These are phyloP conservation scores for Epichloe coenophiala DNA, from an alignment of 2,329 filamentous ascomycete genomes.

Conservation along the genomic window DNA sequence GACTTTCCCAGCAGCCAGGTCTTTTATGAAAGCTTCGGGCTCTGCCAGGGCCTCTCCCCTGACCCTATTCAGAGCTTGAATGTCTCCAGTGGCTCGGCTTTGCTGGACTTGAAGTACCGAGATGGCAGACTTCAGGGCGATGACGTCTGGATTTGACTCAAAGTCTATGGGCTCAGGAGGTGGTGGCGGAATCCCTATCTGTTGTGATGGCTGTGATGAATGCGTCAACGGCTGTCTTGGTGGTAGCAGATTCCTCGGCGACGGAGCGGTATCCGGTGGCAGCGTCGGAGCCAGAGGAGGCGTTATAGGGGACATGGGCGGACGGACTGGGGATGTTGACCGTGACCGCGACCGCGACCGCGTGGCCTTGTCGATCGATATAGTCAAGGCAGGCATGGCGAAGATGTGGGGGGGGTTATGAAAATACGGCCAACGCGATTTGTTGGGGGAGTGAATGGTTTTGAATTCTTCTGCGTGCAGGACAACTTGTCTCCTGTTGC, in stretches of 20 bases:
- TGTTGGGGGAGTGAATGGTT: neutral
- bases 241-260: conserved; percentile 7
- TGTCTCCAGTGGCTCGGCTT: conserved; percentile 62
- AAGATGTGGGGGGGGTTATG: neutral
- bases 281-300: conserved; percentile 30
- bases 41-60: conserved; percentile 58
- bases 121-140: conserved; percentile 75
- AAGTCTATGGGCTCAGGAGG: conserved; percentile 42
- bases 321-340: conserved; percentile 31
- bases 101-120: conserved; percentile 78
- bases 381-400: conserved; percentile 20
- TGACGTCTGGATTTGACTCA: conserved; percentile 65
- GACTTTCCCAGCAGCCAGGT: conserved; percentile 51
- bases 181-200: conserved; percentile 29
- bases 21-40: conserved; percentile 57
- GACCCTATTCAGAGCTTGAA: conserved; percentile 53
- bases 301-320: conserved; percentile 42
- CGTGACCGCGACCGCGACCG: conserved; percentile 15
- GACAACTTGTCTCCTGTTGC: no score
- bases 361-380: conserved; percentile 15
- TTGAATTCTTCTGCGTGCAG: no score
- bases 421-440: neutral
- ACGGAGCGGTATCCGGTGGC: conserved; percentile 12
- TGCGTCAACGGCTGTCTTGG: conserved; percentile 30
- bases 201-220: conserved; percentile 24